Base-by-base conservation (phyloP, 2,329 filamentous ascomycete species). In the Alternaria sp. region DNA sequence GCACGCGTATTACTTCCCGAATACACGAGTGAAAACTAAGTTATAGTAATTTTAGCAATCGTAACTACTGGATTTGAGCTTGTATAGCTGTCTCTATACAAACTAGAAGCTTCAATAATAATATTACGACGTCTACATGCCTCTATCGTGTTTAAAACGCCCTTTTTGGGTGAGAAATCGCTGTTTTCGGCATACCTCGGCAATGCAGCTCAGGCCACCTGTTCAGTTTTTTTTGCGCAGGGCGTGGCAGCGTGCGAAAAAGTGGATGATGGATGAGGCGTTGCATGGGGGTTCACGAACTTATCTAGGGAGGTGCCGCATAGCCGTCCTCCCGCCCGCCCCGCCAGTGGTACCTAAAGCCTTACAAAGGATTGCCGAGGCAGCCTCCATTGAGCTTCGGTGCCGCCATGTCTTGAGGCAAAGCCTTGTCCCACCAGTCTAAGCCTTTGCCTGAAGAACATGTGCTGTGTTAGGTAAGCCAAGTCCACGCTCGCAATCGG, bases 281-380 rank as follows among this genome's bases (percentile, higher is more conserved):
- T 52, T 17, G 26, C 17, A 42, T 42, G 29, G 24, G 37, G n/a
- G 24, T 31, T 24, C 21, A 26, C 40, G 13, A 36, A 46, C 5
- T 28, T 14, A 44, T 31, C 31, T 34, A 29, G 28, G 14, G 14
- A n/a, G 17, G 23, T 54, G 54, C 54, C 54, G 37, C 51, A 51
- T 51, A 44, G 36, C 42, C 42, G 42, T 40, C 31, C 31, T 51
- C 40, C 39, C 33, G 54, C 34, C 29, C 29, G 17, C 11, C 34
- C 29, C 29, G 17, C 11, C 29, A 10, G 14, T 6, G 14, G 14
- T 23, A 17, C 17, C 17, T 17, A 17, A 58, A 54, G 55, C 55
- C 31, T 54, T 44, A 24, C 42, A 54, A 54, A 49, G 51, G 36
- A 26, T 41, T 53, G 50, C 55, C 55, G 24, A 49, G 55, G 24